Percentiles rank a stretch among this genome's conserved stretches.
Conservation (phyloP, 2,329 filamentous ascomycete genomes). For the Phaeosphaeria sp. region DNA sequence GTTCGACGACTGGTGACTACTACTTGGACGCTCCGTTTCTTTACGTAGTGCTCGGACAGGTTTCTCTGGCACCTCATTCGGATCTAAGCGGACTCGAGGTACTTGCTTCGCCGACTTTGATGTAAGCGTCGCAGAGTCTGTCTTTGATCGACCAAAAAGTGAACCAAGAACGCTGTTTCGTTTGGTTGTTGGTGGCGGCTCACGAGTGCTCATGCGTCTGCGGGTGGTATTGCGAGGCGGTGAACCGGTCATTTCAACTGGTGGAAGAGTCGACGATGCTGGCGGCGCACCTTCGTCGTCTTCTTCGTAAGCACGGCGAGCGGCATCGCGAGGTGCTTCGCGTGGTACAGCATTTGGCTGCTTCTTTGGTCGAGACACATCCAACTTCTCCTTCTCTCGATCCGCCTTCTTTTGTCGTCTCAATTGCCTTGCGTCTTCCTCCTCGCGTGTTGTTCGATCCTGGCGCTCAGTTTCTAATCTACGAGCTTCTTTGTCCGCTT, state of each 20-base stretch:
- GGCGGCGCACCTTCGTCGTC: conserved; percentile 14
- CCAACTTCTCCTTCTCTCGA: conserved; percentile 31
- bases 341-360: conserved; percentile 20
- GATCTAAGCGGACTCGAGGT: conserved; percentile 32
- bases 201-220: conserved; percentile 34
- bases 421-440: conserved; percentile 32
- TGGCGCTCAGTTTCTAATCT: conserved; percentile 18
- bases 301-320: conserved; percentile 24
- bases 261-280: conserved; percentile 12
- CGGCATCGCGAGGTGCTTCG: conserved; percentile 39
- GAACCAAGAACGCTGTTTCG: conserved; percentile 41
- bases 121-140: conserved; percentile 31
- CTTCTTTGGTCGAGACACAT: conserved; percentile 15
- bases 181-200: conserved; percentile 31
- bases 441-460: conserved; percentile 23
- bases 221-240: conserved; percentile 34
- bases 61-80: conserved; percentile 23
- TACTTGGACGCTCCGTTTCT: conserved; percentile 31
- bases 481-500: conserved; percentile 33
- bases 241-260: conserved; percentile 19
- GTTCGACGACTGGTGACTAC: conserved; percentile 41
- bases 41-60: conserved; percentile 21
- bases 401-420: conserved; percentile 35
- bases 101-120: conserved; percentile 33
- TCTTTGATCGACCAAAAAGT: conserved; percentile 41